Conservation (phyloP, 73 alveolate species). For the Tetrahymena malaccensis region DNA sequence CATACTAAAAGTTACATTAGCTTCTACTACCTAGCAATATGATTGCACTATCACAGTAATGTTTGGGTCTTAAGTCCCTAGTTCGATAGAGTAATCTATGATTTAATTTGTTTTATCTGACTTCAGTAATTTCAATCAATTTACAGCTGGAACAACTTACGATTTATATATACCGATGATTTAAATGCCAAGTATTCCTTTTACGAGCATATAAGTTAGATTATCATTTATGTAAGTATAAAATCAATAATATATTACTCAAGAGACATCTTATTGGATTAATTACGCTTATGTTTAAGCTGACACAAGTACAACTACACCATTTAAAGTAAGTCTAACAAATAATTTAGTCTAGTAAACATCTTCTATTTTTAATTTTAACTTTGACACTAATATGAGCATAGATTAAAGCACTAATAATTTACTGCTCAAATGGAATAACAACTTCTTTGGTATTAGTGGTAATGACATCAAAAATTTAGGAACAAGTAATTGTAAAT, state of each 20-base stretch:
- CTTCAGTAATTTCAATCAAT: background rate
- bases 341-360: background rate
- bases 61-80: background rate
- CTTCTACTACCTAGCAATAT: background rate
- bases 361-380: background rate
- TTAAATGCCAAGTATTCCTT: background rate
- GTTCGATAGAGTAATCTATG: background rate
- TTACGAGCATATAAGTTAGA: background rate
- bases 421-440: background rate
- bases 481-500: background rate
- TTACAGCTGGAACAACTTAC: background rate
- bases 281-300: background rate
- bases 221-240: background rate
- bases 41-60: background rate
- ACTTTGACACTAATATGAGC: background rate
- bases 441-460: background rate
- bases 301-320: background rate
- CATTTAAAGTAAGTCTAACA: background rate
- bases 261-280: background rate
- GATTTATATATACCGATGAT: background rate
- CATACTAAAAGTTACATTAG: background rate
- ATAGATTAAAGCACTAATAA: background rate
- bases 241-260: background rate
- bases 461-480: background rate
- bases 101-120: background rate